Evolutionary conservation across 106 monocot species (phyloP).

Genomic region (Xerophyta viscosa): DNA sequence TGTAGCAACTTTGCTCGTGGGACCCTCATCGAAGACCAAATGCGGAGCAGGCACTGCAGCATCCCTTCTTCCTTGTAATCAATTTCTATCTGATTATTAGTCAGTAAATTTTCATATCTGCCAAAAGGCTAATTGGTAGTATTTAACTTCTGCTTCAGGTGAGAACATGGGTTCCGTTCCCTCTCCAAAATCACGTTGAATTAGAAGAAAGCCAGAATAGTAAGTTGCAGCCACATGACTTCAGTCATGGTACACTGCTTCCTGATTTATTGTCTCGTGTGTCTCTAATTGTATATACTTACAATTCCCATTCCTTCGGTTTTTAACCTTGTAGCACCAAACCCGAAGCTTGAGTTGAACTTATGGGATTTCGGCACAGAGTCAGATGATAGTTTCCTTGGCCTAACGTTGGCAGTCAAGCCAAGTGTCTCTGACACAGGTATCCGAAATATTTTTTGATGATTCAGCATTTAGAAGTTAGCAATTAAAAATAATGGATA

Average conservation of each 20-base stretch:
- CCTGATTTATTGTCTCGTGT: not conserved
- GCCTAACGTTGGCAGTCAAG: slow-evolving; percentile 62
- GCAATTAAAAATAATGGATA: not conserved
- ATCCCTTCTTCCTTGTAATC: slow-evolving; percentile 87
- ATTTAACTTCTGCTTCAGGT: slow-evolving; percentile 20
- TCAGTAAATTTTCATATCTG: not conserved
- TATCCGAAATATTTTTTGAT: slow-evolving; percentile 1
- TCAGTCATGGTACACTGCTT: not conserved
- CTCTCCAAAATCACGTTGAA: slow-evolving; percentile 25
- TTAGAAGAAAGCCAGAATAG: slow-evolving; percentile 15
- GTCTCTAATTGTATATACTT: not conserved
- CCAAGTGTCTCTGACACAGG: slow-evolving; percentile 48
- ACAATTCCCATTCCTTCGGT: not conserved
- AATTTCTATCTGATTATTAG: not conserved
- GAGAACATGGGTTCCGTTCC: slow-evolving; percentile 24
- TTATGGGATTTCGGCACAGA: slow-evolving; percentile 66
- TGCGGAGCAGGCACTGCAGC: slow-evolving; percentile 61
- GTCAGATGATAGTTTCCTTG: slow-evolving; percentile 77
- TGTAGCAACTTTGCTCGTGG: slow-evolving; percentile 77
- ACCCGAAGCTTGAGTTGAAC: slow-evolving; percentile 69
- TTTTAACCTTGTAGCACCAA: slow-evolving; percentile 25
- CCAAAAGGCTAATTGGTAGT: not conserved
- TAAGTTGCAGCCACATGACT: slow-evolving; percentile 11
- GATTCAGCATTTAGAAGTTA: not conserved
- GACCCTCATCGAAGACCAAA: slow-evolving; percentile 69